Conservation (phyloP, 2,329 filamentous ascomycete species). For the Fusarium begoniae region DNA sequence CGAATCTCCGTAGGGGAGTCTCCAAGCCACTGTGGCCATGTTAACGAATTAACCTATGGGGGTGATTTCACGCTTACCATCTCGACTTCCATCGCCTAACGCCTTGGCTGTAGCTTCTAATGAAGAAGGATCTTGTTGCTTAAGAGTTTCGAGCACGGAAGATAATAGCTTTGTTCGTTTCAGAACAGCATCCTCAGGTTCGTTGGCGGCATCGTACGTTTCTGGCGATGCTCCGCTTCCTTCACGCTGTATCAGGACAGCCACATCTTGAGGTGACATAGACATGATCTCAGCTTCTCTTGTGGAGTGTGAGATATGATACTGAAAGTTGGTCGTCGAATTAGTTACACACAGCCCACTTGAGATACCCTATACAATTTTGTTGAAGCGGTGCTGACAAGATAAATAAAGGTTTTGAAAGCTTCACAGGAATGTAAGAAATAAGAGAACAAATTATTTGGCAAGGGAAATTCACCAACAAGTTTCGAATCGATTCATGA, state of each 20-base stretch:
- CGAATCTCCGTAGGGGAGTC: conserved; percentile 65
- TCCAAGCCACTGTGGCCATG: conserved; percentile 59
- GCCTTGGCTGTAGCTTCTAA: conserved; percentile 61
- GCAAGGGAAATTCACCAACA: no score
- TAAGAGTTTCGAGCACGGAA: conserved; percentile 51
- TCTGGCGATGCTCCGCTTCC: conserved; percentile 43
- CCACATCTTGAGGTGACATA: conserved; percentile 51
- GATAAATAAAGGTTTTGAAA: neutral
- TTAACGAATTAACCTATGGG: neutral
- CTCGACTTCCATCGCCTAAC: conserved; percentile 64
- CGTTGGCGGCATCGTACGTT: conserved; percentile 41
- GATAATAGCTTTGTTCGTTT: conserved; percentile 47
- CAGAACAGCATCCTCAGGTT: conserved; percentile 34
- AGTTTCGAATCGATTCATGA: neutral
- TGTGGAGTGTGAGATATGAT: neutral
- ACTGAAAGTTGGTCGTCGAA: neutral
- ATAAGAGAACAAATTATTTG: neutral
- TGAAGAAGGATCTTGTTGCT: conserved; percentile 47
- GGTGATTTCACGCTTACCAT: conserved; percentile 55
- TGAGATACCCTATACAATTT: neutral
- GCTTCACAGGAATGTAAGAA: neutral
- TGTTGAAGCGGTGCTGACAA: neutral
- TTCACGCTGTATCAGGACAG: conserved; percentile 48
- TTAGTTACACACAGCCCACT: neutral
- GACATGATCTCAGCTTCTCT: conserved; percentile 13